phyloP scores from a whole-genome alignment of 805 yeast species.

The Wickerhamomyces ciferrii region DNA sequence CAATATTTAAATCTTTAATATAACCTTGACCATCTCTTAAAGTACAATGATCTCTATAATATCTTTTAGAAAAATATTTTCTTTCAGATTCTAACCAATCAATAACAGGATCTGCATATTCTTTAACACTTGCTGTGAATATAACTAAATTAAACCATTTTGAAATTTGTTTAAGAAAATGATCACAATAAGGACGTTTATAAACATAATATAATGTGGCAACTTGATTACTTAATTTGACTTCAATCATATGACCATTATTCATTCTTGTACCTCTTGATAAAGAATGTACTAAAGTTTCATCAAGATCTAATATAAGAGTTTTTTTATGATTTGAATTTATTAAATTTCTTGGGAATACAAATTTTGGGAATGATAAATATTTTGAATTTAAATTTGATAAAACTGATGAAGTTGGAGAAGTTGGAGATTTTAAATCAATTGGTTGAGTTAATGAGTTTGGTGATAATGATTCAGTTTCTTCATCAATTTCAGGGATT shows the following conservation, averaged over 20 bases:
- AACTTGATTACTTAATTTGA: constrained; percentile 57
- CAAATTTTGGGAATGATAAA: constrained; percentile 30
- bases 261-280: constrained; percentile 47
- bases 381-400: constrained; percentile 11
- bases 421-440: constrained; percentile 19
- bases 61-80: constrained; percentile 50
- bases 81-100: constrained; percentile 79
- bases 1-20: constrained; percentile 61
- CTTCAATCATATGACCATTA: constrained; percentile 74
- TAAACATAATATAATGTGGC: constrained; percentile 86
- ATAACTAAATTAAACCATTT: constrained; percentile 87
- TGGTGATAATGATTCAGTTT: constrained; percentile 9
- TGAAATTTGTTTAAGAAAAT: constrained; percentile 69
- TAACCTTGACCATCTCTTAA: constrained; percentile 78
- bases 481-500: constrained; percentile 20
- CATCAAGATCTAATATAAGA: constrained; percentile 73
- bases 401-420: constrained; percentile 14
- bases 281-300: constrained; percentile 71
- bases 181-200: constrained; percentile 88
- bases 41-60: constrained; percentile 77
- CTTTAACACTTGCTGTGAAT: constrained; percentile 92
- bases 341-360: constrained; percentile 38
- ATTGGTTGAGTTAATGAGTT: constrained; percentile 2
- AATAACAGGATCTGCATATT: constrained; percentile 95
- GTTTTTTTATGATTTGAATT: constrained; percentile 47